Percentiles rank a stretch among this genome's conserved stretches.
These are phyloP conservation scores for Shiraia bambusicola DNA, from an alignment of 2,329 filamentous ascomycete species.

Conservation along the genomic window DNA sequence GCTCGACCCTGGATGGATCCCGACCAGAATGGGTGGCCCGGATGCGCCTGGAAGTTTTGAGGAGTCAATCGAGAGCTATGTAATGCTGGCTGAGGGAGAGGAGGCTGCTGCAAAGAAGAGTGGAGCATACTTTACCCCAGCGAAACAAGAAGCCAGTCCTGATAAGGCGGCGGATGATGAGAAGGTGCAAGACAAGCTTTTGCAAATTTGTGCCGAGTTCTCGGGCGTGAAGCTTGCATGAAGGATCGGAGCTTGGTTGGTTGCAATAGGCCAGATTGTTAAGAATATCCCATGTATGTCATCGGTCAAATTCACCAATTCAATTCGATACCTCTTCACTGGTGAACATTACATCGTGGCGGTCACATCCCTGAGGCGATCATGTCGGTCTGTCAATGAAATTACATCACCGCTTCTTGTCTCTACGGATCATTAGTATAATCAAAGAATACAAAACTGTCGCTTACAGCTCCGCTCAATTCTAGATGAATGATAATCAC, in stretches of 20 bases:
- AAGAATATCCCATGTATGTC: background rate
- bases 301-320: background rate
- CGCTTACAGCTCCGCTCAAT: too few relatives aligned
- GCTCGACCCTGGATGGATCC: slow-evolving; percentile 57
- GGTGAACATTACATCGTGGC: too few relatives aligned
- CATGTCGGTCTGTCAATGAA: too few relatives aligned
- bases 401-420: too few relatives aligned
- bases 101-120: slow-evolving; percentile 28
- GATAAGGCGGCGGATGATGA: slow-evolving; percentile 40
- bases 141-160: slow-evolving; percentile 30
- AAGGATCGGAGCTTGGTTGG: background rate
- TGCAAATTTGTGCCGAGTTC: slow-evolving; percentile 43
- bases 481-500: too few relatives aligned
- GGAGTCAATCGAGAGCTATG: slow-evolving; percentile 52
- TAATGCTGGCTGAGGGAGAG: slow-evolving; percentile 50
- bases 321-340: too few relatives aligned
- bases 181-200: slow-evolving; percentile 48
- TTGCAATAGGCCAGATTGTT: background rate
- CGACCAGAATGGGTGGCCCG: slow-evolving; percentile 57
- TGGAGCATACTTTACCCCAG: slow-evolving; percentile 45
- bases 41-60: slow-evolving; percentile 53
- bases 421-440: too few relatives aligned
- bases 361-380: too few relatives aligned
- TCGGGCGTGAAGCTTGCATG: slow-evolving; percentile 38
- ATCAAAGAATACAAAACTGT: too few relatives aligned